phyloP scores from a whole-genome alignment of 164 flowering plant species.

The Aristolochia fimbriata region DNA sequence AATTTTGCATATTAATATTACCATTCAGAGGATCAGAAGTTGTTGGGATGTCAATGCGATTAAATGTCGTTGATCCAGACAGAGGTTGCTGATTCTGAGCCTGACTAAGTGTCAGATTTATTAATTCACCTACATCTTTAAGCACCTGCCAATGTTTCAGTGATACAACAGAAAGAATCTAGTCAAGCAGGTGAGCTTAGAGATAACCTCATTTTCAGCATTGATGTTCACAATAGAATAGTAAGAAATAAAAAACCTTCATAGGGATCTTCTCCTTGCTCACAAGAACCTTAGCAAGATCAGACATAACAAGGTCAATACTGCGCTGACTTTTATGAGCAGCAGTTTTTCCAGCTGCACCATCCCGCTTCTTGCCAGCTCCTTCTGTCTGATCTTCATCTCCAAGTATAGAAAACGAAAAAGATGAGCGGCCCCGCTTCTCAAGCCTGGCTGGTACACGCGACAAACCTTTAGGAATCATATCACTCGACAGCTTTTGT shows the following conservation, averaged over 20 bases:
- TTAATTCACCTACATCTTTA: conserved; percentile 65
- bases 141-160: conserved; percentile 45
- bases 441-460: conserved; percentile 77
- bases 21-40: conserved; percentile 81
- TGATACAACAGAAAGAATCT: too few relatives aligned
- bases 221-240: too few relatives aligned
- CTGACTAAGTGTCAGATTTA: conserved; percentile 58
- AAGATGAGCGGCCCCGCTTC: conserved; percentile 46
- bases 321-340: conserved; percentile 37
- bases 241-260: conserved; percentile 36
- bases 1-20: conserved; percentile 14
- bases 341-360: conserved; percentile 28
- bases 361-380: conserved; percentile 24
- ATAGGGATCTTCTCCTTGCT: conserved; percentile 62
- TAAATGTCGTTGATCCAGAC: conserved; percentile 78
- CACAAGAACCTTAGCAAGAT: conserved; percentile 50
- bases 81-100: conserved; percentile 64
- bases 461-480: conserved; percentile 27
- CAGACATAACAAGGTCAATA: conserved; percentile 50
- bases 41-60: conserved; percentile 65
- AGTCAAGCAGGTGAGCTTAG: too few relatives aligned
- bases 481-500: conserved; percentile 35
- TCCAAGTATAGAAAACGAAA: conserved; percentile 57
- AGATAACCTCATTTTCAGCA: too few relatives aligned
- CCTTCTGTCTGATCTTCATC: conserved; percentile 24